Percentiles rank a stretch among this genome's conserved stretches.
phyloP scores from a whole-genome alignment of 2,329 filamentous ascomycete genomes.

The Monosporascus cannonballus region DNA sequence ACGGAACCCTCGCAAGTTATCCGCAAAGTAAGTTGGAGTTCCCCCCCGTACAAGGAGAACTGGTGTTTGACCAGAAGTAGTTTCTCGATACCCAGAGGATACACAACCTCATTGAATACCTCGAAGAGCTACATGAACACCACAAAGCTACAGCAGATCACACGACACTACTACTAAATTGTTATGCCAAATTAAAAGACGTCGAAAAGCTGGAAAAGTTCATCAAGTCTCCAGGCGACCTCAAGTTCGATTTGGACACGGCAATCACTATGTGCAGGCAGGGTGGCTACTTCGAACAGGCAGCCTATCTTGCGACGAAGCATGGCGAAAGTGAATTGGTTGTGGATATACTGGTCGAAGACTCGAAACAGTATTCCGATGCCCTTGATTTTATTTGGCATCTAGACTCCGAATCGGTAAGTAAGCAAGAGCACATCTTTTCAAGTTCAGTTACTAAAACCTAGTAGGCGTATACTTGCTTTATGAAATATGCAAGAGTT shows the following conservation, averaged over 20 bases:
- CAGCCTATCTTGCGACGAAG: constrained; percentile 89
- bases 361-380: constrained; percentile 83
- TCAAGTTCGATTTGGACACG: constrained; percentile 95
- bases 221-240: constrained; percentile 88
- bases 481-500: constrained; percentile 94
- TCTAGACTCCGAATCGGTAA: constrained; percentile 68
- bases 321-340: constrained; percentile 92
- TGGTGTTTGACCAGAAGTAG: constrained; percentile 33
- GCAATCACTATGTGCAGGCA: constrained; percentile 97
- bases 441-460: constrained; percentile 7
- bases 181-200: constrained; percentile 96
- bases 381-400: constrained; percentile 89
- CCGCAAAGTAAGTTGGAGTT: constrained; percentile 56
- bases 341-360: constrained; percentile 91
- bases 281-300: constrained; percentile 94
- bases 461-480: constrained; percentile 68
- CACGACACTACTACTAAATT: constrained; percentile 89
- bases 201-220: constrained; percentile 94
- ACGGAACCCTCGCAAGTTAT: constrained; percentile 97
- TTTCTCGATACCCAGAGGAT: constrained; percentile 96
- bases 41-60: too few species aligned
- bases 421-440: constrained; percentile 22
- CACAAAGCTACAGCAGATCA: constrained; percentile 91
- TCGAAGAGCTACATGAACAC: constrained; percentile 93
- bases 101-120: constrained; percentile 93